These are phyloP conservation scores for Lepidium sativum DNA, from an alignment of 345 rosid species.

Conservation along the genomic window DNA sequence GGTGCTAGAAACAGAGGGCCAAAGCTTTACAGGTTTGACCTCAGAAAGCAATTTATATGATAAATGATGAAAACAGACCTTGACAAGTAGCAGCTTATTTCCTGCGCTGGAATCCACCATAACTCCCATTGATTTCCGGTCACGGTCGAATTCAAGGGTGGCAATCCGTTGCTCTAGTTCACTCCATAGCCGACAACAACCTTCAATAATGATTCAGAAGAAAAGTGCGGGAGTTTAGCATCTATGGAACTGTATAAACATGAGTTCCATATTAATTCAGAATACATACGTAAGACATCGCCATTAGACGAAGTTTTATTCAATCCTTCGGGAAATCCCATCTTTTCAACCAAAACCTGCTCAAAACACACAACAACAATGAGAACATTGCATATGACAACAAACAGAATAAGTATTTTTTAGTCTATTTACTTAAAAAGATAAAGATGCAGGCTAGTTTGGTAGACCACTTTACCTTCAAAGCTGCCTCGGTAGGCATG, in stretches of 20 bases:
- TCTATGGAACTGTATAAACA: background rate
- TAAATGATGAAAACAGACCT: constrained; percentile 37
- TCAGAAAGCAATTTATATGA: background rate
- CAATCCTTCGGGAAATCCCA: constrained; percentile 67
- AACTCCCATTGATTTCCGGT: constrained; percentile 96
- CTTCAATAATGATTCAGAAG: constrained; percentile 23
- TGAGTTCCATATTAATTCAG: background rate
- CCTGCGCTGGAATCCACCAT: constrained; percentile 75
- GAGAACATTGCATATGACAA: background rate
- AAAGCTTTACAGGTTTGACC: background rate
- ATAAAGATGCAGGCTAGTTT: background rate
- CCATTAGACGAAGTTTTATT: constrained; percentile 30
- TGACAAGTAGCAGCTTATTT: constrained; percentile 67
- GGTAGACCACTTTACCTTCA: constrained; percentile 49
- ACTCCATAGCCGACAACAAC: constrained; percentile 65
- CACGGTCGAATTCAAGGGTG: constrained; percentile 90
- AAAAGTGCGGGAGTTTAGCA: background rate
- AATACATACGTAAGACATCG: constrained; percentile 47
- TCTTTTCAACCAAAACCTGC: constrained; percentile 93
- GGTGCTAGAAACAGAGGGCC: background rate
- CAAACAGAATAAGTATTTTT: background rate
- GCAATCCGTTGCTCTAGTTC: constrained; percentile 71
- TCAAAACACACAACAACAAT: background rate
- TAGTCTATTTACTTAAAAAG: background rate
- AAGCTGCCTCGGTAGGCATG: constrained; percentile 92